A percentile compares a stretch with the other conserved stretches of the same genome.
These are phyloP conservation scores for Candida khao-thaluensis DNA, from an alignment of 805 yeast species.

Conservation along the genomic window DNA sequence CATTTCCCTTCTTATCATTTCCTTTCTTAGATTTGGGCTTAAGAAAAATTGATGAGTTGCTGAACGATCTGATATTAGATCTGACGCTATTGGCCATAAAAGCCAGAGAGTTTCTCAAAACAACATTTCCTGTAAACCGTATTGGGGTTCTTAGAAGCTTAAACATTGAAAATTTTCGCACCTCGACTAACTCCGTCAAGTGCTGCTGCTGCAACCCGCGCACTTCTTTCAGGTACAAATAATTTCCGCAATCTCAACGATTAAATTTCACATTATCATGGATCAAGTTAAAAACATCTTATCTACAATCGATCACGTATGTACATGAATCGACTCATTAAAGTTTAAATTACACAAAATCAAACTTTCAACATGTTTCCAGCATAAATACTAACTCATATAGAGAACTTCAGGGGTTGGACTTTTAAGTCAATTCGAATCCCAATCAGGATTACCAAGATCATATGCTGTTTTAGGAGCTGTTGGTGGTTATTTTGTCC, in stretches of 20 bases:
- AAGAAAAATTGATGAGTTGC: neutral
- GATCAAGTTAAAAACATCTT: constrained; percentile 48
- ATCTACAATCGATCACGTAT: constrained; percentile 46
- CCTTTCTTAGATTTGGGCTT: constrained; percentile 2
- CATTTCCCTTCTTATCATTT: neutral
- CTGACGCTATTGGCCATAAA: too few species aligned
- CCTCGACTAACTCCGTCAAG: too few species aligned
- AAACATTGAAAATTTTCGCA: constrained; percentile 7
- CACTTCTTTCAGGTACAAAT: too few species aligned
- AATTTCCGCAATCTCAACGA: constrained; percentile 6
- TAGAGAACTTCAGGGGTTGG: constrained; percentile 33
- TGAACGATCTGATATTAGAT: neutral
- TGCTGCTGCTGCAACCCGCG: too few species aligned
- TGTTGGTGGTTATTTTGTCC: constrained; percentile 63
- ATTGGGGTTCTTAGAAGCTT: neutral
- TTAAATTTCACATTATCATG: constrained; percentile 11
- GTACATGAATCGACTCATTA: constrained; percentile 19
- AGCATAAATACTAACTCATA: constrained; percentile 5
- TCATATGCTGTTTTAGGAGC: constrained; percentile 76
- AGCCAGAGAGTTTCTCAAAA: too few species aligned
- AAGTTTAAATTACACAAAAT: too few species aligned
- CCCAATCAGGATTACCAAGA: constrained; percentile 64
- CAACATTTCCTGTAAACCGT: too few species aligned
- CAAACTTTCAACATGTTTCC: too few species aligned
- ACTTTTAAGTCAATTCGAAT: constrained; percentile 38